These are phyloP conservation scores for Coix lacrymajobi DNA, from an alignment of 176 grass and related monocot genomes.

Conservation along the genomic window DNA sequence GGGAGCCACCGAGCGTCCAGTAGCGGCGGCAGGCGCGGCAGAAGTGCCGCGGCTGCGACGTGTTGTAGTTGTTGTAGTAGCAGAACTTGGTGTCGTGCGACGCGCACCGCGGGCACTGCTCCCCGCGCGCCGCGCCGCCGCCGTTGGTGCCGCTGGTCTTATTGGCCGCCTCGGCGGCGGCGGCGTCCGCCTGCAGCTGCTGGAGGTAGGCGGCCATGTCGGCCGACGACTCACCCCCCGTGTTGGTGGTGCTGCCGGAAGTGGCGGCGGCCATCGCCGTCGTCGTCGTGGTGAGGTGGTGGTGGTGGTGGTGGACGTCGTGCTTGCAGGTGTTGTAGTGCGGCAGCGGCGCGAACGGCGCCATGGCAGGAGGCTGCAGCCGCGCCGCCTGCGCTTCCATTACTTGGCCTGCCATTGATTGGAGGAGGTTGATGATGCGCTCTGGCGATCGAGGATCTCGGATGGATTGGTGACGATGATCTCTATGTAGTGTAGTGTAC, in stretches of 20 bases:
- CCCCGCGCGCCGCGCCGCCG: constrained; percentile 7
- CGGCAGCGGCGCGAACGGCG: not conserved
- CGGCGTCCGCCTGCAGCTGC: not conserved
- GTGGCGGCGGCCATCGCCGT: not conserved
- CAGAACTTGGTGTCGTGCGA: constrained; percentile 97
- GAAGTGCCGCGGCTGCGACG: constrained; percentile 93
- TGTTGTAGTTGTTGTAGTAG: constrained; percentile 99
- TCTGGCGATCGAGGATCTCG: not conserved
- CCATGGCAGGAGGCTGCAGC: constrained; percentile 1
- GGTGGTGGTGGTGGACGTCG: not conserved
- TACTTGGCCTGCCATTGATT: constrained; percentile 4
- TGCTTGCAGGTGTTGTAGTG: constrained; percentile 17
- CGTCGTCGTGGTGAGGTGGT: not conserved
- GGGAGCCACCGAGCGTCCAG: constrained; percentile 93
- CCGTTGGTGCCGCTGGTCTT: too few species aligned
- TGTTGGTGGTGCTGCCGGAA: not conserved
- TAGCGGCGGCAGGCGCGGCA: constrained; percentile 95
- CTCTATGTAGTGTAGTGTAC: not conserved
- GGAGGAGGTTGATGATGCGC: not conserved
- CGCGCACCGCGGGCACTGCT: constrained; percentile 90
- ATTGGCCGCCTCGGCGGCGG: not conserved
- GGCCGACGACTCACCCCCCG: not conserved
- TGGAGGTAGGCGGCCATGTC: constrained; percentile 36
- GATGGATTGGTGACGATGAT: not conserved
- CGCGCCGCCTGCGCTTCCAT: constrained; percentile 31